Evolutionary conservation across 495 filamentous ascomycete genomes (phyloP).

Genomic region (Xylaria sp.): DNA sequence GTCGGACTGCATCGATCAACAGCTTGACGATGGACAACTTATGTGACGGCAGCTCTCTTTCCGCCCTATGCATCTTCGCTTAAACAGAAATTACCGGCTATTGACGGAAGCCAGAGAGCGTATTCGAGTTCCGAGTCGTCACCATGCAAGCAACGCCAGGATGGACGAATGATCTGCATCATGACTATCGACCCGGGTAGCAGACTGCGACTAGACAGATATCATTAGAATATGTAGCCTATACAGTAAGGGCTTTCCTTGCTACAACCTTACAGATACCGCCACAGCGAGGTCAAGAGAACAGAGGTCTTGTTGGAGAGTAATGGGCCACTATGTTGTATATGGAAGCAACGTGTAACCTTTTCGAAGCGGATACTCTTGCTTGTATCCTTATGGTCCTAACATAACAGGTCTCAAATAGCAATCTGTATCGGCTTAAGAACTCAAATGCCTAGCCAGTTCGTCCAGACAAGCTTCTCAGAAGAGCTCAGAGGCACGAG

Average conservation of each 20-base stretch:
- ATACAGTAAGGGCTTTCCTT: not conserved
- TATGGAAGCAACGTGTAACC: not conserved
- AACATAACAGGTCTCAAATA: not conserved
- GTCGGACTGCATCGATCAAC: constrained; percentile 10
- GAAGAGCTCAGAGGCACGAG: not conserved
- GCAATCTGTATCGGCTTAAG: not conserved
- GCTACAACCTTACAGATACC: not conserved
- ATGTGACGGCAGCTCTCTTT: constrained; percentile 18
- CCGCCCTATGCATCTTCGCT: constrained; percentile 19
- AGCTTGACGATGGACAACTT: constrained; percentile 7
- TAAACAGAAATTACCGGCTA: constrained; percentile 17
- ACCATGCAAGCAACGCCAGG: constrained; percentile 19
- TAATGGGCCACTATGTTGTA: not conserved
- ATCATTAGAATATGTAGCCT: constrained; percentile 15
- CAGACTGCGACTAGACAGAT: constrained; percentile 12
- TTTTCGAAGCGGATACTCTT: not conserved
- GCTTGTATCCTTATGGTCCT: not conserved
- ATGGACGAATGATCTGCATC: constrained; percentile 8
- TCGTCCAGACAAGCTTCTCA: not conserved
- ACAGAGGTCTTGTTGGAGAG: not conserved
- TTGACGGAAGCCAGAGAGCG: constrained; percentile 6
- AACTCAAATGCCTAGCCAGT: not conserved
- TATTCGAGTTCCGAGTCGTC: constrained; percentile 9
- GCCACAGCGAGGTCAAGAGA: not conserved
- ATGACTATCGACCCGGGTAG: constrained; percentile 7